Conservation (phyloP, 352 stramenopile genomes). For the Phytophthora kernoviae region DNA sequence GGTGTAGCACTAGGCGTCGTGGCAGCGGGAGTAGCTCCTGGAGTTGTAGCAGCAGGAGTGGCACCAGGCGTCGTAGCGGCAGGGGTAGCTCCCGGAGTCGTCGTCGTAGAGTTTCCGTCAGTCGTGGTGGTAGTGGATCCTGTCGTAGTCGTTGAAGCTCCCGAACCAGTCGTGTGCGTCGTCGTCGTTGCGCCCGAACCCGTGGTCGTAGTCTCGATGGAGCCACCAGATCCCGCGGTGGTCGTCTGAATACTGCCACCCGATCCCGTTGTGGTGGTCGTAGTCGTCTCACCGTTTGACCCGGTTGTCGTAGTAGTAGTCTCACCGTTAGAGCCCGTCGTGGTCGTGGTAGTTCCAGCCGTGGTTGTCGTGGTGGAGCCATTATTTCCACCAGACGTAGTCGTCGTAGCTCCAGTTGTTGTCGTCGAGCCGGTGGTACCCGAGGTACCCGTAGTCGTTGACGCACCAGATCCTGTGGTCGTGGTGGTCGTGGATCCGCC, state of each 20-base stretch:
- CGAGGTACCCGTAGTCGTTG: slow-evolving; percentile 13
- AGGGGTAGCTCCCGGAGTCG: slow-evolving; percentile 2
- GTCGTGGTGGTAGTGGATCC: slow-evolving; percentile 16
- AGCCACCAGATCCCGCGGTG: slow-evolving; percentile 21
- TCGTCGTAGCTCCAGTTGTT: slow-evolving; percentile 17
- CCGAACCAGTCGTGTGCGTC: slow-evolving; percentile 16
- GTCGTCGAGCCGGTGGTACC: slow-evolving; percentile 14
- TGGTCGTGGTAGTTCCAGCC: slow-evolving; percentile 16
- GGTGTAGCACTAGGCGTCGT: slow-evolving; percentile 19
- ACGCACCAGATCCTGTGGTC: slow-evolving; percentile 19
- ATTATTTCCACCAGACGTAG: slow-evolving; percentile 5
- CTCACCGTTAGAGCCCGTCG: slow-evolving; percentile 4
- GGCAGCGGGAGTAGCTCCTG: background rate
- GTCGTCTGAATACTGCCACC: slow-evolving; percentile 19
- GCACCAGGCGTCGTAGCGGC: slow-evolving; percentile 11
- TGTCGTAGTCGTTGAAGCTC: slow-evolving; percentile 21
- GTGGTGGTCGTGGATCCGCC: slow-evolving; percentile 12
- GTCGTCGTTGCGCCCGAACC: slow-evolving; percentile 11
- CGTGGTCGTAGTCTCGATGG: slow-evolving; percentile 18
- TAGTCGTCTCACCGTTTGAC: slow-evolving; percentile 5
- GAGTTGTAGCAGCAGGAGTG: slow-evolving; percentile 9
- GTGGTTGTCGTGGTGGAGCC: slow-evolving; percentile 10
- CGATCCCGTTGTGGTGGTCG: slow-evolving; percentile 25
- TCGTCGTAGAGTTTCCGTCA: slow-evolving; percentile 9
- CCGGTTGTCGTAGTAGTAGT: slow-evolving; percentile 6